phyloP scores from a whole-genome alignment of 2,329 filamentous ascomycete species.

The Calonectria honghensis region DNA sequence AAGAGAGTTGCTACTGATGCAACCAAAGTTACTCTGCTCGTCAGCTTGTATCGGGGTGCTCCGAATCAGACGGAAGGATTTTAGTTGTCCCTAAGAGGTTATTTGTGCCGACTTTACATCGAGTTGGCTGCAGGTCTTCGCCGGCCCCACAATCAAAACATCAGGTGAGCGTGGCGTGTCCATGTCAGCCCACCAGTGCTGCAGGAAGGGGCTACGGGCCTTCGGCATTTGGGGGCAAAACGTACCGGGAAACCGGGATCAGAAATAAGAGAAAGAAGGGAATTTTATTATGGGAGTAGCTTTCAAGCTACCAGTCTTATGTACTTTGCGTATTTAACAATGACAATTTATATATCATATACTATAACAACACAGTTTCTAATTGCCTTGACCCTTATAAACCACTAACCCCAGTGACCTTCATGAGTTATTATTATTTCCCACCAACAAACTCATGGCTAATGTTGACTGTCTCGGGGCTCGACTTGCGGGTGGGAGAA shows the following conservation, averaged over 20 bases:
- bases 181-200: neutral
- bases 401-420: neutral
- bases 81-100: neutral
- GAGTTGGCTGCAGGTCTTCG: neutral
- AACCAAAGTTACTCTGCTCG: neutral
- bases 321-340: neutral
- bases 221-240: neutral
- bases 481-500: slow-evolving; percentile 33
- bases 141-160: neutral
- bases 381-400: neutral
- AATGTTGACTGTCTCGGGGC: slow-evolving; percentile 28
- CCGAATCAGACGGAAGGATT: neutral
- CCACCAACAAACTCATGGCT: slow-evolving; percentile 24
- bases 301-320: neutral
- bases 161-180: neutral
- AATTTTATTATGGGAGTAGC: neutral
- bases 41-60: neutral
- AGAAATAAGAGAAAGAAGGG: neutral
- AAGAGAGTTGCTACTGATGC: neutral
- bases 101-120: neutral
- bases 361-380: neutral
- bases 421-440: slow-evolving; percentile 35
- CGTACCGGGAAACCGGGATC: neutral
- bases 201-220: neutral
- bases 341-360: neutral